Conservation (phyloP, 192 early-diverging fungal species). For the Coemansia sp. region DNA sequence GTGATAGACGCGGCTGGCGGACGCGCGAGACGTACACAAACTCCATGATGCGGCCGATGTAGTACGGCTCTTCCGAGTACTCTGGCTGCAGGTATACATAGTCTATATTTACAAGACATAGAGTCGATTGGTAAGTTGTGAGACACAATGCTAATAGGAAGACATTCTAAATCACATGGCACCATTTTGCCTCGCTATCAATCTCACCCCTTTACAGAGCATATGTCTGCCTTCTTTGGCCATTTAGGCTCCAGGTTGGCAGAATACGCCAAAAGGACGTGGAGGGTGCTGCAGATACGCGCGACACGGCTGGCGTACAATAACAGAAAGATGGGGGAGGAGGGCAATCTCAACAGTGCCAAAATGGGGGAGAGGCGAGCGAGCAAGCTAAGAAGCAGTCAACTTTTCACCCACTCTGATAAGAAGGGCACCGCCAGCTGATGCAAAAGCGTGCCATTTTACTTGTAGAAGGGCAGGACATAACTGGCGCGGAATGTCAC, state of each 20-base stretch:
- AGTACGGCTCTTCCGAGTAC: conserved; percentile 70
- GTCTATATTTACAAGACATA: conserved; percentile 52
- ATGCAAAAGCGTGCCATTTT: not conserved
- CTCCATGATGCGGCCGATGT: conserved; percentile 80
- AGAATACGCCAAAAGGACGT: not conserved
- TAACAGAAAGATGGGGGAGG: not conserved
- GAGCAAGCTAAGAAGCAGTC: not conserved
- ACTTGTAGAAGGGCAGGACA: not conserved
- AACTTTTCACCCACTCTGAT: not conserved
- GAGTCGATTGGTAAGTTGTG: not conserved
- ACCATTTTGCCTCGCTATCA: not conserved
- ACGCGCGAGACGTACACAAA: conserved; percentile 57
- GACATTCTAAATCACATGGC: not conserved
- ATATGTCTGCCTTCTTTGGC: not conserved
- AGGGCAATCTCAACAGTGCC: not conserved
- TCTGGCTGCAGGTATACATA: conserved; percentile 77
- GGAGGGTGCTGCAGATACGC: not conserved
- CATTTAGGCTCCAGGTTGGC: not conserved
- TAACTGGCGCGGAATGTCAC: not conserved
- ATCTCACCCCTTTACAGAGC: not conserved
- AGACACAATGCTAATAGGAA: not conserved
- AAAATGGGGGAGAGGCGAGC: not conserved
- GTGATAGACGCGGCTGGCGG: conserved; percentile 51
- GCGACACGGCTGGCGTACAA: not conserved
- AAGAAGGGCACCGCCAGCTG: not conserved